Conservation (phyloP, 768 basidiomycete genomes). For the Suillus cothurnatus region DNA sequence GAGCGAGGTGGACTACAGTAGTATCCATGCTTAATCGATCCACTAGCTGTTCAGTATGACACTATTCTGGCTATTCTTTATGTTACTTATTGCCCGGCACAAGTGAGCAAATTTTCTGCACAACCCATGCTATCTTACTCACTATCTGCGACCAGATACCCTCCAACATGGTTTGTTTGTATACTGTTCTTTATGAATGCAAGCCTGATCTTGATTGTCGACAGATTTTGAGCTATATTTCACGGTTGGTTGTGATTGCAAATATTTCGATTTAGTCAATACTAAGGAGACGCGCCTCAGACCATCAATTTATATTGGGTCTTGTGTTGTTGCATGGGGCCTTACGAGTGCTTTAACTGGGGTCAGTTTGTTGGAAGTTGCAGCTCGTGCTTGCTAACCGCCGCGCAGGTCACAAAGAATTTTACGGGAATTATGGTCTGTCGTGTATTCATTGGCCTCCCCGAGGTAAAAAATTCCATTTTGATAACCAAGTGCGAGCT, state of each 20-base stretch:
- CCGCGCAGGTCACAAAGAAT: conserved; percentile 50
- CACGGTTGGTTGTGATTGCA: conserved; percentile 39
- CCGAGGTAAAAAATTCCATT: conserved; percentile 42
- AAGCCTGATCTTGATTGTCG: not conserved
- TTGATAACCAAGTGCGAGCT: no score
- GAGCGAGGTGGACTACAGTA: not conserved
- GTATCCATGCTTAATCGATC: not conserved
- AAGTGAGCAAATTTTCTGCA: not conserved
- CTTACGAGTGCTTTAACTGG: conserved; percentile 64
- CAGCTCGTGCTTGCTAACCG: conserved; percentile 5
- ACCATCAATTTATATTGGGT: conserved; percentile 63
- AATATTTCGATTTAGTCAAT: not conserved
- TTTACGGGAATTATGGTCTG: conserved; percentile 57
- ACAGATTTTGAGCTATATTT: conserved; percentile 57
- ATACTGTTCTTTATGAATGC: not conserved
- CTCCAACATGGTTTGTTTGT: conserved; percentile 58
- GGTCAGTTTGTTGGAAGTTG: conserved; percentile 29
- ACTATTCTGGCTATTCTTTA: conserved; percentile 55
- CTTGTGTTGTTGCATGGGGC: conserved; percentile 65
- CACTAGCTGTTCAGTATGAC: conserved; percentile 53
- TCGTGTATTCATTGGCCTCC: conserved; percentile 63
- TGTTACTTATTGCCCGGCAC: conserved; percentile 62
- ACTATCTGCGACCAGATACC: conserved; percentile 44
- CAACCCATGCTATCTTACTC: not conserved
- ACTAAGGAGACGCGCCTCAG: conserved; percentile 31